These are phyloP conservation scores for Moricandia arvensis DNA, from an alignment of 345 rosid genomes.

Conservation along the genomic window DNA sequence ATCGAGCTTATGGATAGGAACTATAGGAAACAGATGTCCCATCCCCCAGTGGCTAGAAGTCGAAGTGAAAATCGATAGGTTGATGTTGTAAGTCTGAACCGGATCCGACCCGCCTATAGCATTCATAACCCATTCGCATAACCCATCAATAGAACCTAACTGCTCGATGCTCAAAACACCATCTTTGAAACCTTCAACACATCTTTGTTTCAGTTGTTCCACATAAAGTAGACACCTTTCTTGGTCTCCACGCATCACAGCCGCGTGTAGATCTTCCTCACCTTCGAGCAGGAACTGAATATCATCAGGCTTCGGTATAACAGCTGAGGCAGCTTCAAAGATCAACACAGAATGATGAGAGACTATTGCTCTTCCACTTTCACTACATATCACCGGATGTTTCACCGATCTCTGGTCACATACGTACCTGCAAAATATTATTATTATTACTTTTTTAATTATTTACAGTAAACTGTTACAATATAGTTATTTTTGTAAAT, in stretches of 20 bases:
- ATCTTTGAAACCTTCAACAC: slow-evolving; percentile 76
- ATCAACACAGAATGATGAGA: slow-evolving; percentile 88
- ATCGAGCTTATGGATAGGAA: slow-evolving; percentile 81
- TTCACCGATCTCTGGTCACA: slow-evolving; percentile 74
- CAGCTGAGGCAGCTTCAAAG: slow-evolving; percentile 71
- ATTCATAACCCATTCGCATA: slow-evolving; percentile 66
- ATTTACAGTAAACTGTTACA: neutral
- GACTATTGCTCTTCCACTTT: slow-evolving; percentile 92
- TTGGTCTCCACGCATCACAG: slow-evolving; percentile 64
- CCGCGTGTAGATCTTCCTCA: slow-evolving; percentile 60
- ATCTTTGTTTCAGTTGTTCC: slow-evolving; percentile 80
- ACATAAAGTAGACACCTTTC: slow-evolving; percentile 63
- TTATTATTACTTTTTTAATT: no score
- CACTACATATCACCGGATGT: slow-evolving; percentile 88
- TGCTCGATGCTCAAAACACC: slow-evolving; percentile 76
- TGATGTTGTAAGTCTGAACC: slow-evolving; percentile 68
- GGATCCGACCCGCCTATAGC: slow-evolving; percentile 57
- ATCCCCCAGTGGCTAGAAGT: slow-evolving; percentile 97
- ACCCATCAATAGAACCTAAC: slow-evolving; percentile 75
- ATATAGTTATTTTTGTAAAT: neutral
- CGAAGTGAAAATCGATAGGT: slow-evolving; percentile 87
- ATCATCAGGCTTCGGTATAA: slow-evolving; percentile 26
- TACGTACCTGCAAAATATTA: neutral
- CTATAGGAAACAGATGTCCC: slow-evolving; percentile 83
- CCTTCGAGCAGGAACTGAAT: slow-evolving; percentile 59